Evolutionary conservation across 495 filamentous ascomycete species (phyloP).

Genomic region (Penicillium manginii): DNA sequence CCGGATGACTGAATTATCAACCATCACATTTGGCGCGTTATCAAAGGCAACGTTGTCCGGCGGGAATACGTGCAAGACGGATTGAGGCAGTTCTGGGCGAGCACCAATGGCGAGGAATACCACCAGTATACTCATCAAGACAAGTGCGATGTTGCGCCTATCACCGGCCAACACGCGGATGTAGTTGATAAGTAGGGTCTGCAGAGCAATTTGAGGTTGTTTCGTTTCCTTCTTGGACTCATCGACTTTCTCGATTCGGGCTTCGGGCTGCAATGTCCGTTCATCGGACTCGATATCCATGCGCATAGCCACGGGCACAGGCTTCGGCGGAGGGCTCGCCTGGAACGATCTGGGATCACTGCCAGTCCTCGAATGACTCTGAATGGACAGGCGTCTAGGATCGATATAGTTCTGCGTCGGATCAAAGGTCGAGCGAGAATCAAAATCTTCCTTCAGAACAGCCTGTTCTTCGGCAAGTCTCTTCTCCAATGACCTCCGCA

Average conservation of each 20-base stretch:
- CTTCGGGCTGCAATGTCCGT: background rate
- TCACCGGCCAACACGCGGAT: constrained; percentile 69
- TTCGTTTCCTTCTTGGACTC: constrained; percentile 4
- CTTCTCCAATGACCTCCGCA: constrained; percentile 52
- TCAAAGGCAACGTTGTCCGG: constrained; percentile 14
- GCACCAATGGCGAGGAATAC: constrained; percentile 52
- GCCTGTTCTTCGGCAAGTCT: constrained; percentile 32
- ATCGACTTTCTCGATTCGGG: background rate
- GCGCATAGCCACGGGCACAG: background rate
- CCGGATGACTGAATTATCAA: background rate
- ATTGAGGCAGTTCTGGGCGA: constrained; percentile 14
- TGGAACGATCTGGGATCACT: constrained; percentile 15
- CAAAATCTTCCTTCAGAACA: constrained; percentile 13
- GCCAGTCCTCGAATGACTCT: constrained; percentile 9
- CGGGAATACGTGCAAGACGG: constrained; percentile 23
- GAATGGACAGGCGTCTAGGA: constrained; percentile 12
- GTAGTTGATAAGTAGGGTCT: constrained; percentile 69
- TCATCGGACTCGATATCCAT: background rate
- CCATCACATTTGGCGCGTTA: background rate
- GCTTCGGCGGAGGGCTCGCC: background rate
- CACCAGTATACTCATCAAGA: constrained; percentile 62
- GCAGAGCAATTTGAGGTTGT: constrained; percentile 47
- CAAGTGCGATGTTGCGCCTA: constrained; percentile 70
- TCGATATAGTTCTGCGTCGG: constrained; percentile 4
- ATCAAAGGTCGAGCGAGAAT: background rate